Percentiles rank a stretch among this genome's conserved stretches.
These are phyloP conservation scores for Calonectria hongkongensis DNA, from an alignment of 2,329 filamentous ascomycete species.

Conservation along the genomic window DNA sequence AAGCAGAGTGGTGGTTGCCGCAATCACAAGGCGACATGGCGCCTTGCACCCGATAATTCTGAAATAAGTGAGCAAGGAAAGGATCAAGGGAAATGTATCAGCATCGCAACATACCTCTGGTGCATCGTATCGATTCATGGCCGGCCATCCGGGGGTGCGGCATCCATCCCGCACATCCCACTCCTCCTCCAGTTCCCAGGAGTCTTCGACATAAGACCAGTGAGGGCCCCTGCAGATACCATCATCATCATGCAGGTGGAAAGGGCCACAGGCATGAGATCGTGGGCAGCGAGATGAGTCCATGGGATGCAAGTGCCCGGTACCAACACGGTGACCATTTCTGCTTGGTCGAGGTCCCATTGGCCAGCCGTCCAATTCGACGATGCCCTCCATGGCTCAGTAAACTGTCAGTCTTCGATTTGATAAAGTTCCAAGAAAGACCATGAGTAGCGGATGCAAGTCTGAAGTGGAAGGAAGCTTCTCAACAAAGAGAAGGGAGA, in stretches of 20 bases:
- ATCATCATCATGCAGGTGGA: not conserved
- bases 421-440: not conserved
- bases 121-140: not conserved
- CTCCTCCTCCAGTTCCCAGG: constrained; percentile 1
- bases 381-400: constrained; percentile 43
- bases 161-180: not conserved
- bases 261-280: not conserved
- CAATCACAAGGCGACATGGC: not conserved
- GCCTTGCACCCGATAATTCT: not conserved
- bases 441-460: too few species aligned
- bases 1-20: not conserved
- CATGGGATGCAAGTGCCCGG: not conserved
- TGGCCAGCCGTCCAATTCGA: constrained; percentile 33
- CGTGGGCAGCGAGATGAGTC: not conserved
- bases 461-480: not conserved
- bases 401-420: not conserved
- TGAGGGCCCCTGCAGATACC: not conserved
- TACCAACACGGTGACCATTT: not conserved
- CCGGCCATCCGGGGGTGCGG: not conserved
- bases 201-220: constrained; percentile 6
- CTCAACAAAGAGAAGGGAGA: not conserved
- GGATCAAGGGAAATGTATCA: not conserved
- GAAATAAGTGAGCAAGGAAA: not conserved
- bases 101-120: not conserved
- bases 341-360: not conserved